Percentiles rank a stretch among this genome's conserved stretches.
Evolutionary conservation across 2,329 filamentous ascomycete species (phyloP).

Genomic region (Paecilomyces dactylethromorphus): DNA sequence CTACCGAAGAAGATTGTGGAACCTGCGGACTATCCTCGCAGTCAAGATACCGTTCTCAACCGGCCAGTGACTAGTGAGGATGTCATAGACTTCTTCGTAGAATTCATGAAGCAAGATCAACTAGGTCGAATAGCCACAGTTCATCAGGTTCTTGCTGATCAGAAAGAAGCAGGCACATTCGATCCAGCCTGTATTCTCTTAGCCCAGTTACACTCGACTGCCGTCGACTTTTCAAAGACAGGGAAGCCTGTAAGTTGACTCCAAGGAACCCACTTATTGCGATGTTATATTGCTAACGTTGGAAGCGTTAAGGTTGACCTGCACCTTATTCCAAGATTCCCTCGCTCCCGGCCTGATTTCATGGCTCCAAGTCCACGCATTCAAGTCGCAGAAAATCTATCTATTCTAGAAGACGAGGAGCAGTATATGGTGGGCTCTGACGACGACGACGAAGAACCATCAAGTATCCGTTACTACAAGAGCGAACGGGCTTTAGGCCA

Average conservation of each 20-base stretch:
- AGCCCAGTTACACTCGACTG: constrained; percentile 61
- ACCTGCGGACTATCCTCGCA: constrained; percentile 65
- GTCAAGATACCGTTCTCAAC: constrained; percentile 52
- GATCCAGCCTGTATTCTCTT: constrained; percentile 48
- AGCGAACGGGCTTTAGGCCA: constrained; percentile 63
- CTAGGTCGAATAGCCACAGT: constrained; percentile 59
- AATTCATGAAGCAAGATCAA: constrained; percentile 64
- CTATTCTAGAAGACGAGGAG: constrained; percentile 5
- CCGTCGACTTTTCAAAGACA: constrained; percentile 71
- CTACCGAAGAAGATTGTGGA: constrained; percentile 38
- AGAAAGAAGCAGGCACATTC: constrained; percentile 44
- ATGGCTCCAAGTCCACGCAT: constrained; percentile 18
- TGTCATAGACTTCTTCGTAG: constrained; percentile 75
- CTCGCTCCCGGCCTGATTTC: constrained; percentile 8
- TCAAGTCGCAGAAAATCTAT: constrained; percentile 8
- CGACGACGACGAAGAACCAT: constrained; percentile 10
- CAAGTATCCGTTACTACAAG: constrained; percentile 53
- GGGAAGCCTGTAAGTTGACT: constrained; percentile 47
- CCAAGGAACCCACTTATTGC: not conserved
- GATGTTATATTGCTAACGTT: not conserved
- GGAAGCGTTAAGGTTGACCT: constrained; percentile 8
- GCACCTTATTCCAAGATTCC: constrained; percentile 5
- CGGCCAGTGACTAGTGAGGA: constrained; percentile 55
- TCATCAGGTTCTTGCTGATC: constrained; percentile 61
- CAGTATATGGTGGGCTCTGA: constrained; percentile 4